Evolutionary conservation across 495 filamentous ascomycete species (phyloP).

Genomic region (Lophiotrema nucula): DNA sequence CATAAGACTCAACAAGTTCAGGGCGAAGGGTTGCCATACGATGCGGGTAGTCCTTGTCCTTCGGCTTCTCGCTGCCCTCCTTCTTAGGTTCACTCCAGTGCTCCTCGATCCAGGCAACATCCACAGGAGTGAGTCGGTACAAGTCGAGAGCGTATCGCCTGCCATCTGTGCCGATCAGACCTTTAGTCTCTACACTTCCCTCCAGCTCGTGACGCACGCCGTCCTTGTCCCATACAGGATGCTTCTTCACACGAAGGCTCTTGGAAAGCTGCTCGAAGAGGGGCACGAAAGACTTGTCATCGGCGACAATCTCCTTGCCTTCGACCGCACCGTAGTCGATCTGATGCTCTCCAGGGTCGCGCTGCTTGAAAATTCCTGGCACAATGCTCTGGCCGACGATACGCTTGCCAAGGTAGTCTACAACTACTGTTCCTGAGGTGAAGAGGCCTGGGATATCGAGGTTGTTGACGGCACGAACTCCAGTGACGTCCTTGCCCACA

Average conservation of each 20-base stretch:
- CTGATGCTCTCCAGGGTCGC: conserved; percentile 94
- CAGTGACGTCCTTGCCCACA: conserved; percentile 93
- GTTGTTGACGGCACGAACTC: conserved; percentile 92
- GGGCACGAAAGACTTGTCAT: conserved; percentile 77
- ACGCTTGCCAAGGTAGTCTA: conserved; percentile 96
- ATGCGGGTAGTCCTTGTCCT: conserved; percentile 69
- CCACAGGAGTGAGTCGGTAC: conserved; percentile 90
- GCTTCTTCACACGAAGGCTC: conserved; percentile 83
- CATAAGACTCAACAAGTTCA: conserved; percentile 82
- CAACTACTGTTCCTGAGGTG: conserved; percentile 92
- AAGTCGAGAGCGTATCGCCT: conserved; percentile 95
- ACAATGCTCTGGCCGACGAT: conserved; percentile 98
- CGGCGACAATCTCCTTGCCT: conserved; percentile 91
- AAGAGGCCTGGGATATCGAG: conserved; percentile 92
- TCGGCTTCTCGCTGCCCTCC: conserved; percentile 41
- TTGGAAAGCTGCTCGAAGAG: conserved; percentile 89
- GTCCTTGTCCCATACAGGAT: conserved; percentile 98
- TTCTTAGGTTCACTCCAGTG: conserved; percentile 47
- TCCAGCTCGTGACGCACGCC: conserved; percentile 86
- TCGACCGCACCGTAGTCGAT: conserved; percentile 99
- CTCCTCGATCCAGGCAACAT: conserved; percentile 87
- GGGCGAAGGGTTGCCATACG: conserved; percentile 88
- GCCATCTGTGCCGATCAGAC: conserved; percentile 93
- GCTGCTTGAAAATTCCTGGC: conserved; percentile 98
- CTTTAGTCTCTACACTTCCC: conserved; percentile 97